Percentiles rank a stretch among this genome's conserved stretches.
Evolutionary conservation across 306 rosid species (phyloP).

Genomic region (Calophaca sinica): DNA sequence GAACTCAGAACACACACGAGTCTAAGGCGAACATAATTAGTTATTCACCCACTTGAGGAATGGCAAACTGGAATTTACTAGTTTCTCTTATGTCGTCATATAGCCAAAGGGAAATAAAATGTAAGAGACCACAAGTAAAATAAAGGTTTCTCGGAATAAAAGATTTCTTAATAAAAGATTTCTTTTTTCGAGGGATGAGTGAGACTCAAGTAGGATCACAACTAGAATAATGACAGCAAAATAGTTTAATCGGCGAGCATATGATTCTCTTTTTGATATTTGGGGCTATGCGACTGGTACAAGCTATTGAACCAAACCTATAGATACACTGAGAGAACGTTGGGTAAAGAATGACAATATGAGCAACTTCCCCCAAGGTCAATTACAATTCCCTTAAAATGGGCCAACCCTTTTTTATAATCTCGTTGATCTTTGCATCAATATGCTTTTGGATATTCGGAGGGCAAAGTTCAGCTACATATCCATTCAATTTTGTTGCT

Average conservation of each 20-base stretch:
- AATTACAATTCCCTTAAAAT: constrained; percentile 70
- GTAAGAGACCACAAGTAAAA: neutral
- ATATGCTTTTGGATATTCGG: constrained; percentile 68
- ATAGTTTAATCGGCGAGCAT: constrained; percentile 8
- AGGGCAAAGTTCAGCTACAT: constrained; percentile 89
- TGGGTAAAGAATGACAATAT: constrained; percentile 30
- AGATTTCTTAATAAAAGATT: too few species aligned
- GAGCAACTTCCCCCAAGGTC: constrained; percentile 33
- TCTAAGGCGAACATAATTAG: neutral
- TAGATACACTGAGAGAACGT: constrained; percentile 7
- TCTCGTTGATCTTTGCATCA: constrained; percentile 82
- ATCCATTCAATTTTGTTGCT: constrained; percentile 88
- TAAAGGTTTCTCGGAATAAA: neutral
- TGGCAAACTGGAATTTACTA: constrained; percentile 5
- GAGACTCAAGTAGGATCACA: neutral
- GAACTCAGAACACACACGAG: too few species aligned
- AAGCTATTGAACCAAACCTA: constrained; percentile 29
- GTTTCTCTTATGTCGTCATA: neutral
- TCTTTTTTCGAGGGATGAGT: neutral
- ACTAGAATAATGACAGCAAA: constrained; percentile 42
- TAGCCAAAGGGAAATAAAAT: constrained; percentile 12
- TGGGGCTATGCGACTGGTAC: constrained; percentile 25
- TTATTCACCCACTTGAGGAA: neutral
- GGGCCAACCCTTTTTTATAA: constrained; percentile 91
- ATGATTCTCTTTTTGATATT: constrained; percentile 27